Evolutionary conservation across 2,329 filamentous ascomycete species (phyloP).

Genomic region (Aspergillus sclerotialis): DNA sequence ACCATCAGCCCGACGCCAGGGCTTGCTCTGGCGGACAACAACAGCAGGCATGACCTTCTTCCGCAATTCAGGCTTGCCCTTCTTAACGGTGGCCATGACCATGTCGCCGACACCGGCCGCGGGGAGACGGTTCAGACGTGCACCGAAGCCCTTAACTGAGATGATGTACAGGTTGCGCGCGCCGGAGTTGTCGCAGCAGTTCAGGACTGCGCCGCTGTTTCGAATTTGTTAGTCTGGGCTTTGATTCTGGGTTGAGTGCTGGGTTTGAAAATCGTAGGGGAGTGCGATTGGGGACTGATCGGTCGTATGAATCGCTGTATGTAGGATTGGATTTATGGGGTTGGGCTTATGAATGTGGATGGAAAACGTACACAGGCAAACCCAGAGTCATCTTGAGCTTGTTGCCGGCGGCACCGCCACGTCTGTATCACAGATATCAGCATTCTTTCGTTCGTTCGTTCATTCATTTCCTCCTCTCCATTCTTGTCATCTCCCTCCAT

Average conservation of each 20-base stretch:
- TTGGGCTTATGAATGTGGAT: slow-evolving; percentile 2
- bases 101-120: slow-evolving; percentile 98
- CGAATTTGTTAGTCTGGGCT: slow-evolving; percentile 12
- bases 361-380: slow-evolving; percentile 89
- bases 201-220: slow-evolving; percentile 93
- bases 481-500: neutral
- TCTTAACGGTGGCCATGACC: slow-evolving; percentile 99
- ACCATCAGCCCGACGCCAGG: slow-evolving; percentile 97
- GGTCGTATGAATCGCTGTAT: slow-evolving; percentile 6
- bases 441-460: neutral
- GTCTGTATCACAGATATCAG: slow-evolving; percentile 37
- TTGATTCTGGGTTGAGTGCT: slow-evolving; percentile 14
- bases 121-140: slow-evolving; percentile 92
- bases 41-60: slow-evolving; percentile 99
- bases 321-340: slow-evolving; percentile 10
- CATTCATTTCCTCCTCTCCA: slow-evolving; percentile 1
- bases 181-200: slow-evolving; percentile 99
- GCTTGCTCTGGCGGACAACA: slow-evolving; percentile 98
- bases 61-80: slow-evolving; percentile 99
- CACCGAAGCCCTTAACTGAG: slow-evolving; percentile 97
- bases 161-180: slow-evolving; percentile 99
- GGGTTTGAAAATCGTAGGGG: slow-evolving; percentile 1
- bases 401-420: slow-evolving; percentile 92
- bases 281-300: slow-evolving; percentile 3
- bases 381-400: slow-evolving; percentile 99